phyloP scores from a whole-genome alignment of 2,329 filamentous ascomycete genomes.

The Fusarium nisikadoi region DNA sequence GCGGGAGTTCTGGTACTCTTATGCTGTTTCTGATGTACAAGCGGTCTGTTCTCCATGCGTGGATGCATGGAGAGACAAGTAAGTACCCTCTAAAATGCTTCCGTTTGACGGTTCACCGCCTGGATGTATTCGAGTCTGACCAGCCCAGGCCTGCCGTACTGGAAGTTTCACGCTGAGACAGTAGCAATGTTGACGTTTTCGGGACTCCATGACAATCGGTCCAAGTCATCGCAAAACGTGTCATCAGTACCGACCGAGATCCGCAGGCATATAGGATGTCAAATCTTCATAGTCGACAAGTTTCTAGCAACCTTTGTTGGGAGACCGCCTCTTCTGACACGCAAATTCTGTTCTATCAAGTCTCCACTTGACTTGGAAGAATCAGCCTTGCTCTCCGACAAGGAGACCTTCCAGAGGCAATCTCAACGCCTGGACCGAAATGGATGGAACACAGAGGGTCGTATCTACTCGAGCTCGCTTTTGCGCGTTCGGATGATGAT shows the following conservation, averaged over 20 bases:
- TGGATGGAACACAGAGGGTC: neutral
- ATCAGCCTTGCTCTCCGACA: neutral
- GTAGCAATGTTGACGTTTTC: neutral
- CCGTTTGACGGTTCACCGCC: too few relatives aligned
- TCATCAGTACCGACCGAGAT: neutral
- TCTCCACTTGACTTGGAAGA: neutral
- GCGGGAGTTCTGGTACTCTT: neutral
- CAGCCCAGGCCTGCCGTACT: neutral
- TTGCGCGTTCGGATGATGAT: neutral
- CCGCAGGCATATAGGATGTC: neutral
- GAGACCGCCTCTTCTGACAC: neutral
- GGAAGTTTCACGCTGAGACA: neutral
- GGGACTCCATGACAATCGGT: neutral
- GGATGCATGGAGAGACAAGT: neutral
- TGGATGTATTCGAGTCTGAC: too few relatives aligned
- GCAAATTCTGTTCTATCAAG: neutral
- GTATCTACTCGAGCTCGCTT: neutral
- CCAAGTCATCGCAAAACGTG: neutral
- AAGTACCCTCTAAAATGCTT: neutral
- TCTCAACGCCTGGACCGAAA: accelerated
- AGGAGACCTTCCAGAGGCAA: neutral
- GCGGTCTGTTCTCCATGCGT: neutral
- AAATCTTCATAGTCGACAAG: neutral
- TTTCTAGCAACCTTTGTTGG: neutral
- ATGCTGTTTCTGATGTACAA: neutral